Percentiles rank a stretch among this genome's conserved stretches.
phyloP scores from a whole-genome alignment of 139 green algal species.

The Microglena sp. region DNA sequence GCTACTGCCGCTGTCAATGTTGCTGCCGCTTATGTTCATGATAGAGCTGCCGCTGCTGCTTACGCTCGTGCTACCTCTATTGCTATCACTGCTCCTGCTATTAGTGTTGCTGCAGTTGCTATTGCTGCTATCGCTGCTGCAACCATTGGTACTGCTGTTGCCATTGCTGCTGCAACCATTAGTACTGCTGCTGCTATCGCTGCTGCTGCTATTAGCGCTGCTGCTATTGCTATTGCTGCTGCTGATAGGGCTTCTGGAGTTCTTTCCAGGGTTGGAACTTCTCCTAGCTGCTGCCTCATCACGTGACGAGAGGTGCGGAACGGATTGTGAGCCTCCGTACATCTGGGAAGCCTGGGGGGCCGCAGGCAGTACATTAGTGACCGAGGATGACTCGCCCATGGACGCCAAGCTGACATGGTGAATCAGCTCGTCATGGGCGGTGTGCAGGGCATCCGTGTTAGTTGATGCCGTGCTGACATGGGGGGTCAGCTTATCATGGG shows the following conservation, averaged over 20 bases:
- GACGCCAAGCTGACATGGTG: no score
- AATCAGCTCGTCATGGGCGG: no score
- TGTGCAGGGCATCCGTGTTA: no score
- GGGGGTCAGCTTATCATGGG: no score
- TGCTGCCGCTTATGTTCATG: background rate
- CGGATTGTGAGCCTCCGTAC: no score
- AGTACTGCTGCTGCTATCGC: conserved; percentile 1
- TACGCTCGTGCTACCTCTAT: no score
- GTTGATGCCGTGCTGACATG: no score
- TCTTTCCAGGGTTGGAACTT: background rate
- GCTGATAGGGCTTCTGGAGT: background rate
- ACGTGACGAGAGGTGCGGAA: no score
- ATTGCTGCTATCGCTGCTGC: conserved; percentile 5
- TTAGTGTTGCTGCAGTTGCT: background rate
- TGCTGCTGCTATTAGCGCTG: conserved; percentile 1
- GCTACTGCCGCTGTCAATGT: background rate
- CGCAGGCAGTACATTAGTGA: no score
- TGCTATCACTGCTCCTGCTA: conserved; percentile 1
- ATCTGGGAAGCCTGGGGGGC: no score
- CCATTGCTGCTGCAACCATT: background rate
- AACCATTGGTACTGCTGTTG: background rate
- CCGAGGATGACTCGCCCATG: no score
- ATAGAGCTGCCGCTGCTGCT: background rate
- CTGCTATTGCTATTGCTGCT: background rate
- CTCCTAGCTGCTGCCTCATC: no score